These are phyloP conservation scores for Trametes cinnabarina DNA, from an alignment of 768 basidiomycete species.

Conservation along the genomic window DNA sequence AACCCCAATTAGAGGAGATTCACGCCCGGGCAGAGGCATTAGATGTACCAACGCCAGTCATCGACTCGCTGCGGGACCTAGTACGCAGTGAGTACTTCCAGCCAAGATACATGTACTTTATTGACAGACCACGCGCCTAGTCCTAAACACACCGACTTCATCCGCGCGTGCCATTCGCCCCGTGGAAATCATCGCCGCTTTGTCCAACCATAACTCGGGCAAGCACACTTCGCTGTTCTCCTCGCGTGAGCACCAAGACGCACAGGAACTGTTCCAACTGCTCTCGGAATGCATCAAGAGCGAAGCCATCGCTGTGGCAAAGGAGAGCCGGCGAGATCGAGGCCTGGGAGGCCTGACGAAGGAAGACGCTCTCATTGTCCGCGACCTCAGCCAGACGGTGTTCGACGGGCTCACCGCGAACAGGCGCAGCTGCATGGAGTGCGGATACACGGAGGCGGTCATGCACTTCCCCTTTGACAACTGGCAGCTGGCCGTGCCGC, in stretches of 20 bases:
- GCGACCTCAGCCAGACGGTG: conserved; percentile 60
- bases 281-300: conserved; percentile 87
- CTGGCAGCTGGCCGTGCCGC: conserved; percentile 75
- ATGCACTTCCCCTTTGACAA: conserved; percentile 90
- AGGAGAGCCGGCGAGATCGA: conserved; percentile 66
- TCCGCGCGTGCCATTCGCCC: conserved; percentile 68
- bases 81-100: conserved; percentile 52
- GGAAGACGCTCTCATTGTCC: conserved; percentile 18
- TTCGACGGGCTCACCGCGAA: conserved; percentile 93
- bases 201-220: conserved; percentile 53
- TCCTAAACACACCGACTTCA: conserved; percentile 60
- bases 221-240: conserved; percentile 67
- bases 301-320: conserved; percentile 72
- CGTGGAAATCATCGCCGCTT: conserved; percentile 63
- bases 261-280: conserved; percentile 96
- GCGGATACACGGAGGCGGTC: conserved; percentile 92
- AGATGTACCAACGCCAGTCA: conserved; percentile 83
- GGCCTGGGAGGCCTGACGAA: conserved; percentile 61
- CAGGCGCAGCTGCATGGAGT: conserved; percentile 79
- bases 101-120: conserved; percentile 3
- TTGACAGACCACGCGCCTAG: conserved; percentile 36
- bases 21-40: conserved; percentile 73
- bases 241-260: conserved; percentile 95
- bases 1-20: conserved; percentile 74
- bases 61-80: conserved; percentile 74